A percentile compares a stretch with the other conserved stretches of the same genome.
These are phyloP conservation scores for Sordariomycetes sp. DNA, from an alignment of 2,329 filamentous ascomycete species.

Conservation along the genomic window DNA sequence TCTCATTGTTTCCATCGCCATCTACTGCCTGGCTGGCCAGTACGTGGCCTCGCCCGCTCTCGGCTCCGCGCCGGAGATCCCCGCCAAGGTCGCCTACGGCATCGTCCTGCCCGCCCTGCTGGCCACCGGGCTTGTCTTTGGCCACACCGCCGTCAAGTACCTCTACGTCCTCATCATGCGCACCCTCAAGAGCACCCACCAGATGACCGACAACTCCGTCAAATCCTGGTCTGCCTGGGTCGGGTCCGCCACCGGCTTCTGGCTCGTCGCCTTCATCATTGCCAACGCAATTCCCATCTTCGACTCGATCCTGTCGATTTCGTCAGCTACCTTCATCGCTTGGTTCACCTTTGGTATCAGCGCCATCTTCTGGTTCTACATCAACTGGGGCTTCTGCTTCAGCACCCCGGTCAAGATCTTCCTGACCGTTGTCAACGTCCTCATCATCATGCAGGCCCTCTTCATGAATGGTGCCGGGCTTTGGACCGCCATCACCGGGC, in stretches of 20 bases:
- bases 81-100: constrained; percentile 23
- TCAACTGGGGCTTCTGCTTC: constrained; percentile 22
- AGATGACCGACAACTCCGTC: constrained; percentile 20
- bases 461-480: constrained; percentile 25
- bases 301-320: constrained; percentile 25
- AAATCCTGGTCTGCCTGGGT: constrained; percentile 26
- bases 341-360: constrained; percentile 27
- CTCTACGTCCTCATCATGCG: constrained; percentile 18
- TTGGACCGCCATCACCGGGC: constrained; percentile 21
- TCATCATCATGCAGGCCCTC: constrained; percentile 19
- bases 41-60: constrained; percentile 21
- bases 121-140: constrained; percentile 20
- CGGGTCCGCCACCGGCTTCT: constrained; percentile 20
- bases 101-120: constrained; percentile 19
- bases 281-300: constrained; percentile 27
- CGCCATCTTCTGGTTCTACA: constrained; percentile 24
- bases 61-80: constrained; percentile 18
- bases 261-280: constrained; percentile 22
- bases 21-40: constrained; percentile 21
- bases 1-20: constrained; percentile 18
- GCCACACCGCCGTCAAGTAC: constrained; percentile 23
- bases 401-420: constrained; percentile 16
- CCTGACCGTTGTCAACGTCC: constrained; percentile 16
- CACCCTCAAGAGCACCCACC: constrained; percentile 17
- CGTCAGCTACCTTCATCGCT: constrained; percentile 23